Evolutionary conservation across 129 eudicot species (phyloP).

Genomic region (Calendula officinalis): DNA sequence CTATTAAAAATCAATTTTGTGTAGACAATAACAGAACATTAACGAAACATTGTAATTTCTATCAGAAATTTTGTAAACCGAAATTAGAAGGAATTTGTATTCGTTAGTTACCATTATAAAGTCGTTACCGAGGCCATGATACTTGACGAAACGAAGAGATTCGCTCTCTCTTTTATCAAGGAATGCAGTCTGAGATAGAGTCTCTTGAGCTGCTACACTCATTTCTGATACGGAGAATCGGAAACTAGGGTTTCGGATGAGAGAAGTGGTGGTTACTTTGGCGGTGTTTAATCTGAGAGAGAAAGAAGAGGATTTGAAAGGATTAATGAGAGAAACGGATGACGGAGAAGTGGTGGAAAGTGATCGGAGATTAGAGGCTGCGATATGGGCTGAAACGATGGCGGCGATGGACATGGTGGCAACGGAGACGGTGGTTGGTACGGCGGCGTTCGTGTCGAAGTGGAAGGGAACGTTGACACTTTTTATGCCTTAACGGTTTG

Average conservation of each 20-base stretch:
- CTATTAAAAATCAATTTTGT: conserved; percentile 31
- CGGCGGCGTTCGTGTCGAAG: conserved; percentile 8
- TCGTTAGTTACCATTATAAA: conserved; percentile 62
- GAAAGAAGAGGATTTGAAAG: conserved; percentile 18
- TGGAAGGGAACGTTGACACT: conserved; percentile 4
- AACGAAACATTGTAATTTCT: too few species aligned
- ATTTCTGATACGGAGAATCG: conserved; percentile 38
- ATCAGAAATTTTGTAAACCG: neutral
- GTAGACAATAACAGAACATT: neutral
- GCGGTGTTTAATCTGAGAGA: conserved; percentile 23
- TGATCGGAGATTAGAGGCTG: conserved; percentile 28
- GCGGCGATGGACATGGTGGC: conserved; percentile 49
- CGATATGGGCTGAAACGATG: conserved; percentile 33
- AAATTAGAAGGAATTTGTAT: neutral
- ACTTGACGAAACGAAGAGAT: conserved; percentile 81
- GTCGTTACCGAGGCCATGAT: conserved; percentile 96
- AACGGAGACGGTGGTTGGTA: conserved; percentile 11
- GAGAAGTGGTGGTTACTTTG: conserved; percentile 10
- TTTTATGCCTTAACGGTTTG: neutral
- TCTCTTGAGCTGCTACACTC: conserved; percentile 41
- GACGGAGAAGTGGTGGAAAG: conserved; percentile 26
- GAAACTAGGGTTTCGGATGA: conserved; percentile 32
- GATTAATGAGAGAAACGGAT: conserved; percentile 5
- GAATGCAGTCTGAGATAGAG: conserved; percentile 41
- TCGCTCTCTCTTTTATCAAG: conserved; percentile 57